Base-by-base conservation (phyloP, 2,329 filamentous ascomycete genomes). In the Bipolaris sorokiniana region DNA sequence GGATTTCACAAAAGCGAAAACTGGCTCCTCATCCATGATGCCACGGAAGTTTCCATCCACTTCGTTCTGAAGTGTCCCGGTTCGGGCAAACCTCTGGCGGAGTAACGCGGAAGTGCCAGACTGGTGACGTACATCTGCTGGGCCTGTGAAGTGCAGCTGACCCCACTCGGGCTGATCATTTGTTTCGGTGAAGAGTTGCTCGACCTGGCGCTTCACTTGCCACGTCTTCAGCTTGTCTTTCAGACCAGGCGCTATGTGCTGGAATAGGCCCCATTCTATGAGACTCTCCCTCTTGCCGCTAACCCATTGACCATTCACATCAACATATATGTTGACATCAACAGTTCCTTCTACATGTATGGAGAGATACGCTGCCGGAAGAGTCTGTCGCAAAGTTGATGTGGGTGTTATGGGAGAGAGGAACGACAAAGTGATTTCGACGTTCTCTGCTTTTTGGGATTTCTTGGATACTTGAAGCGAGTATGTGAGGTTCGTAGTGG, bases 111-210 rank as follows among this genome's bases (percentile, higher is more conserved):
- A 90, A 18, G 86, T 87, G 28, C 90, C 91, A 61, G 85, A 86
- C 76, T 94, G 87, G 70, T 93, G 88, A 23, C 84, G 80, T 16
- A 85, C 86, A 69, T 88, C 83, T 41, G 81, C 79, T 20, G 91
- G 90, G 1, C 83, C 91, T 20, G 89, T 89, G 71, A 96, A 91
- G 75, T 91, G 85, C 55, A 96, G 76, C 26, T 87, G 89, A 3
- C 92, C 92, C 92, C 92, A 96, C 83, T 96, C 91, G 1, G 89
- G 85, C 41, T 88, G 88, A 67, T 96, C 92, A 41, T 78, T 78
- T 53, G 83, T 69, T 74, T 96, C 92, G 0, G 89, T 90, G 51
- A 95, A 84, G n/a, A 90, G 80, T 72, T 89, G 81, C 74, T 94
- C 85, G 6, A 81, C 72, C 56, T 78, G 78, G 37, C 87, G 82